Percentiles rank a stretch among this genome's conserved stretches.
phyloP scores from a whole-genome alignment of 129 eudicot species.

The Pseudognaphalium luteoalbum region DNA sequence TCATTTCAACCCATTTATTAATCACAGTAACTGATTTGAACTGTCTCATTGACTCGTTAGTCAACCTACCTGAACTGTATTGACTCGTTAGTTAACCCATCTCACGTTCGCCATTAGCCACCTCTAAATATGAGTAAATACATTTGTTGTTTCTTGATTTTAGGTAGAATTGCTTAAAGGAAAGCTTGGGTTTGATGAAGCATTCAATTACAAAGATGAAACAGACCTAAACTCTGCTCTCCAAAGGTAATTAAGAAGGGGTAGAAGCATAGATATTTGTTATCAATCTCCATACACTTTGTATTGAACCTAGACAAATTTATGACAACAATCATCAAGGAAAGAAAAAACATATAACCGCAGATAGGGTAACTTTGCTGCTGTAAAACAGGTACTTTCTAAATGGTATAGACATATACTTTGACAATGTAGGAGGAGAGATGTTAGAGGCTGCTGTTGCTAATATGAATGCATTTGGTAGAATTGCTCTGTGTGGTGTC shows the following conservation, averaged over 20 bases:
- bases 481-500: constrained; percentile 67
- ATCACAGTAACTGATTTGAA: background rate
- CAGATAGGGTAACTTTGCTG: background rate
- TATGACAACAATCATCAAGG: background rate
- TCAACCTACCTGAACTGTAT: background rate
- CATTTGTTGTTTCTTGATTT: background rate
- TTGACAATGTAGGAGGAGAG: constrained; percentile 78
- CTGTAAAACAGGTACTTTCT: constrained; percentile 53
- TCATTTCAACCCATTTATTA: background rate
- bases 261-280: background rate
- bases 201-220: constrained; percentile 74
- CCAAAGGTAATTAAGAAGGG: constrained; percentile 42
- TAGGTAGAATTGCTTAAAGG: constrained; percentile 60
- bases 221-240: constrained; percentile 51
- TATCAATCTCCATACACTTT: background rate
- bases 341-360: background rate
- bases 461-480: constrained; percentile 69
- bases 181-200: constrained; percentile 76
- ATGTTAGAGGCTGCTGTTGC: constrained; percentile 66
- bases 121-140: background rate
- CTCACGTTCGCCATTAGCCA: background rate
- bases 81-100: background rate
- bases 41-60: background rate
- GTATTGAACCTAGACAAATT: background rate
- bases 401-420: constrained; percentile 71